Conservation (phyloP, 2,329 filamentous ascomycete species). For the Pseudogymnoascus sp. region DNA sequence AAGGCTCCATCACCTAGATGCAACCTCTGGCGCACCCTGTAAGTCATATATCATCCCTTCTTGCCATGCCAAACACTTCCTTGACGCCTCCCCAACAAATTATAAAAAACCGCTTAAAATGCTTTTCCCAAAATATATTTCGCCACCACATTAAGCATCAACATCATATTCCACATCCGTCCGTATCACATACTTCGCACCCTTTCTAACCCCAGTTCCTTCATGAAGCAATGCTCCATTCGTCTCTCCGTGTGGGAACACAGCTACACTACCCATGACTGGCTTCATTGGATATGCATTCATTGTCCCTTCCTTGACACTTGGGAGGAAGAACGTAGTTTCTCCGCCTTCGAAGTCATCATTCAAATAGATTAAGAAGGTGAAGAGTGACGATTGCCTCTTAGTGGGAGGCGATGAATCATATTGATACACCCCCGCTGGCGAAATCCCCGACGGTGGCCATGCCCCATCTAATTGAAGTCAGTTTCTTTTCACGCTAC, state of each 20-base stretch:
- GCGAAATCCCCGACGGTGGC: slow-evolving; percentile 59
- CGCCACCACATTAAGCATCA: slow-evolving; percentile 12
- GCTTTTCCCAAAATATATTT: neutral
- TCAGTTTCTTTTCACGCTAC: neutral
- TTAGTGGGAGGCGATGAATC: slow-evolving; percentile 52
- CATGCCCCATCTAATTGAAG: slow-evolving; percentile 52
- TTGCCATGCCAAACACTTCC: neutral
- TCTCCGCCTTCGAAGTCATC: slow-evolving; percentile 66
- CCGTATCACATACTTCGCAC: slow-evolving; percentile 61
- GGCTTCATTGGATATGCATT: slow-evolving; percentile 64
- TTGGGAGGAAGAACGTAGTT: slow-evolving; percentile 64
- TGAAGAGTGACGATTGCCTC: slow-evolving; percentile 61
- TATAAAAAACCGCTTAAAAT: neutral
- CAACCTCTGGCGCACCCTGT: neutral
- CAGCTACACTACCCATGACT: slow-evolving; percentile 59
- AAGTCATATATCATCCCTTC: neutral
- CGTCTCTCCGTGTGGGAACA: slow-evolving; percentile 64
- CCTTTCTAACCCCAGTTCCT: slow-evolving; percentile 61
- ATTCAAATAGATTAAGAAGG: slow-evolving; percentile 62
- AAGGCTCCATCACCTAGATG: neutral
- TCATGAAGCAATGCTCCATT: slow-evolving; percentile 60
- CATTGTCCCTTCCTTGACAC: slow-evolving; percentile 53
- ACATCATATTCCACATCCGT: slow-evolving; percentile 67
- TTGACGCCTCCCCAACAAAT: neutral
- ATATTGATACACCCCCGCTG: slow-evolving; percentile 49